Evolutionary conservation across 345 rosid species (phyloP).

Genomic region (Euphorbia peplus): DNA sequence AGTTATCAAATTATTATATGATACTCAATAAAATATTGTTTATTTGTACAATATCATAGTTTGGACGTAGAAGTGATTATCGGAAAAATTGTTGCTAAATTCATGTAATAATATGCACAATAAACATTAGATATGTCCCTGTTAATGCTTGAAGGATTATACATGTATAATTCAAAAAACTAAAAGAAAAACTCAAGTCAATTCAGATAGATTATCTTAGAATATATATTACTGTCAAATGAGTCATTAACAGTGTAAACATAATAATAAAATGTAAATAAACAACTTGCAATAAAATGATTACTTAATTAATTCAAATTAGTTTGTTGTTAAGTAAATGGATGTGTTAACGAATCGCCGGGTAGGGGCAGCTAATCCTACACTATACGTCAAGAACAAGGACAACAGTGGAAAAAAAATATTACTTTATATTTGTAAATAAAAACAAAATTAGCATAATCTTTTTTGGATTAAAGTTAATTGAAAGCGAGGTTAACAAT

Average conservation of each 20-base stretch:
- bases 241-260: not conserved
- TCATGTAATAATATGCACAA: too few species aligned
- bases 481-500: not conserved
- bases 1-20: too few species aligned
- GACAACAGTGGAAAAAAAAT: not conserved
- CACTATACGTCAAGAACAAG: not conserved
- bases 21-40: too few species aligned
- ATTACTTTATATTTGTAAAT: not conserved
- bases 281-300: constrained; percentile 1
- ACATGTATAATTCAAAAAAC: not conserved
- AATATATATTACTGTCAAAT: not conserved
- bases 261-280: not conserved
- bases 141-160: too few species aligned
- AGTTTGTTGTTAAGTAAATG: constrained; percentile 6
- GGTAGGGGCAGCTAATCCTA: not conserved
- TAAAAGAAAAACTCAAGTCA: not conserved
- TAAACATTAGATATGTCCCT: too few species aligned
- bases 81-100: too few species aligned
- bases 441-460: not conserved
- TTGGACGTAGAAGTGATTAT: too few species aligned
- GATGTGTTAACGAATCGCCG: not conserved
- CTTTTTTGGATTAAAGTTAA: not conserved
- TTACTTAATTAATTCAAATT: not conserved
- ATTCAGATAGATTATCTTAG: not conserved
- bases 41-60: too few species aligned